A percentile compares a stretch with the other conserved stretches of the same genome.
Evolutionary conservation across 2,329 filamentous ascomycete species (phyloP).

Genomic region (Hypoxylon sp.): DNA sequence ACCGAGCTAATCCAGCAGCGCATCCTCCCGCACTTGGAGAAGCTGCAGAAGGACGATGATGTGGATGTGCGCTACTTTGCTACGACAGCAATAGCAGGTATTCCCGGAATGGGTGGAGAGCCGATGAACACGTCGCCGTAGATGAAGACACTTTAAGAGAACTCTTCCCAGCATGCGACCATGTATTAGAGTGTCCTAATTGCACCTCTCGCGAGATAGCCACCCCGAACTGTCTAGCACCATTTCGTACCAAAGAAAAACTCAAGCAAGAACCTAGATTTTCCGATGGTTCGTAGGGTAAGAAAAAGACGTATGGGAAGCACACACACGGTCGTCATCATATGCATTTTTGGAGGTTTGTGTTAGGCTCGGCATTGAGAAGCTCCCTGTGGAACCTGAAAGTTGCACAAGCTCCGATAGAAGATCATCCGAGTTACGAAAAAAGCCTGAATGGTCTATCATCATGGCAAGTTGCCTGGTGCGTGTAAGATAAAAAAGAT

Average conservation of each 20-base stretch:
- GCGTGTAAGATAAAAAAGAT: constrained; percentile 46
- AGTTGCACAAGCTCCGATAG: constrained; percentile 36
- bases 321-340: constrained; percentile 37
- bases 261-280: constrained; percentile 35
- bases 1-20: constrained; percentile 87
- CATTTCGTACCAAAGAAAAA: constrained; percentile 43
- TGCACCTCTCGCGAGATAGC: constrained; percentile 47
- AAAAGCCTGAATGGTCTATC: constrained; percentile 10
- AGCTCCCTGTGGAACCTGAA: constrained; percentile 25
- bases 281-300: constrained; percentile 41
- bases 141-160: constrained; percentile 58
- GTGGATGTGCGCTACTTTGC: constrained; percentile 99
- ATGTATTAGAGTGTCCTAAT: constrained; percentile 46
- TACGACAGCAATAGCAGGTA: constrained; percentile 82
- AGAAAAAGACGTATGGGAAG: constrained; percentile 40
- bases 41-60: constrained; percentile 96
- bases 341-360: constrained; percentile 39
- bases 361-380: constrained; percentile 34
- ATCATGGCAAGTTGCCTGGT: constrained; percentile 26
- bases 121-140: constrained; percentile 78
- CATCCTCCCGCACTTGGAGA: constrained; percentile 90
- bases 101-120: constrained; percentile 67
- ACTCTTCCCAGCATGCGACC: constrained; percentile 45
- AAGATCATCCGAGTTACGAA: constrained; percentile 23
- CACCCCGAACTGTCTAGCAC: constrained; percentile 45